These are phyloP conservation scores for Penicillium sp. DNA, from an alignment of 2,329 filamentous ascomycete genomes.

Conservation along the genomic window DNA sequence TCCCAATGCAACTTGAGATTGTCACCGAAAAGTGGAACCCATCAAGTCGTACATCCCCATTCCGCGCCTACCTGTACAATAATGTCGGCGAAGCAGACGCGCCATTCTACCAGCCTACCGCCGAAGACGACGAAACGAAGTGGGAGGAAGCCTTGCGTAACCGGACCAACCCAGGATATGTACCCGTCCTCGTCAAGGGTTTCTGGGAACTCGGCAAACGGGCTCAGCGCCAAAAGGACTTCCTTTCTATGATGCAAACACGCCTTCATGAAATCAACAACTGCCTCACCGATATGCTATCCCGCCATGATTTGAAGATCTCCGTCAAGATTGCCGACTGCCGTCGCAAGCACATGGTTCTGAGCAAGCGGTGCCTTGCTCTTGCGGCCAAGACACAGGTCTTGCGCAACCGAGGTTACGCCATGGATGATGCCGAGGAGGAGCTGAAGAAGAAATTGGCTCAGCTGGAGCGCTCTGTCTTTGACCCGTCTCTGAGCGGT, in stretches of 20 bases:
- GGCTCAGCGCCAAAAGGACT: constrained; percentile 60
- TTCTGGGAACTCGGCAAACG: constrained; percentile 64
- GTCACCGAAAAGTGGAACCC: constrained; percentile 67
- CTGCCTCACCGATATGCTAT: constrained; percentile 61
- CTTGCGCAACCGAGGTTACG: constrained; percentile 66
- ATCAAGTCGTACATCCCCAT: constrained; percentile 54
- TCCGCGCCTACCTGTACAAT: constrained; percentile 68
- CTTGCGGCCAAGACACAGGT: constrained; percentile 69
- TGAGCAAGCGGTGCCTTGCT: constrained; percentile 63
- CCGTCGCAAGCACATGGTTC: constrained; percentile 61
- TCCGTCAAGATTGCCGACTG: constrained; percentile 63
- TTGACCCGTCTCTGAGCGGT: constrained; percentile 64
- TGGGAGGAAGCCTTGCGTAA: constrained; percentile 68
- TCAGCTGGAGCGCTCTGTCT: constrained; percentile 61
- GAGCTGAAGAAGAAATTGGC: constrained; percentile 65
- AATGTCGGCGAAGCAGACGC: constrained; percentile 62
- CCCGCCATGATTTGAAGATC: constrained; percentile 64
- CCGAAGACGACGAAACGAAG: constrained; percentile 62
- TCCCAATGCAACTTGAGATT: constrained; percentile 64
- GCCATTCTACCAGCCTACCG: constrained; percentile 64
- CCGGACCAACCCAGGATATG: constrained; percentile 60
- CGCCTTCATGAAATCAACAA: constrained; percentile 70
- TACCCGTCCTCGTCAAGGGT: constrained; percentile 64
- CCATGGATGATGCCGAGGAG: constrained; percentile 67
- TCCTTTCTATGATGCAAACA: constrained; percentile 60